phyloP scores from a whole-genome alignment of 805 yeast species.

The Wickerhamiella alocasiicola region DNA sequence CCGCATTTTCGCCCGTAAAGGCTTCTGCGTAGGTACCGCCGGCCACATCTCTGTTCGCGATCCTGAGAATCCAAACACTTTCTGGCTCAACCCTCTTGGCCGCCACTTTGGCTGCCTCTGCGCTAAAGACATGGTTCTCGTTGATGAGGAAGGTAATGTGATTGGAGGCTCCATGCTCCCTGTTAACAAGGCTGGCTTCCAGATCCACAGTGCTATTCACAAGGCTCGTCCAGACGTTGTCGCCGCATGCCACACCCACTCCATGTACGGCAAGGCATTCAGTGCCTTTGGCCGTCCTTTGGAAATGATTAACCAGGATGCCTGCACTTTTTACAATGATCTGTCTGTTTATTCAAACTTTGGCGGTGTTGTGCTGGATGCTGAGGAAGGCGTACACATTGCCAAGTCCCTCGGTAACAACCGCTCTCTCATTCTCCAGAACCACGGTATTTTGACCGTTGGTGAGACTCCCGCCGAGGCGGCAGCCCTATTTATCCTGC shows the following conservation, averaged over 20 bases:
- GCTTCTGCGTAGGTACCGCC: constrained; percentile 64
- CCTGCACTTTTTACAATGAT: constrained; percentile 48
- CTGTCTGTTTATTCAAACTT: constrained; percentile 57
- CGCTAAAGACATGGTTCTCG: constrained; percentile 51
- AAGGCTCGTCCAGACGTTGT: constrained; percentile 55
- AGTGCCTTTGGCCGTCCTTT: constrained; percentile 52
- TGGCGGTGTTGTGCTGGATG: constrained; percentile 69
- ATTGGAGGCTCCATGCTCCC: constrained; percentile 46
- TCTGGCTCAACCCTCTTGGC: constrained; percentile 87
- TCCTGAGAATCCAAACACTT: constrained; percentile 66
- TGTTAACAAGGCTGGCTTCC: constrained; percentile 58
- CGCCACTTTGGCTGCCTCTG: constrained; percentile 52
- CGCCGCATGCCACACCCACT: constrained; percentile 64
- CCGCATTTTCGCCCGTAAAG: constrained; percentile 68
- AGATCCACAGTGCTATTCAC: constrained; percentile 56
- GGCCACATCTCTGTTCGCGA: constrained; percentile 83
- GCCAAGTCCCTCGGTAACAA: constrained; percentile 48
- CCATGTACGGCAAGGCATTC: constrained; percentile 51
- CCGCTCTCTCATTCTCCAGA: constrained; percentile 48
- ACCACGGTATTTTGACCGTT: constrained; percentile 62
- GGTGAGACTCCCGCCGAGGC: constrained; percentile 67
- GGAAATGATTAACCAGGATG: constrained; percentile 75
- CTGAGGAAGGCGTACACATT: constrained; percentile 47
- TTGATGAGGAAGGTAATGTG: constrained; percentile 49
- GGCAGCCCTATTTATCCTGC: constrained; percentile 47